Conservation (phyloP, 192 early-diverging fungal species). For the Chytriomyces confervae region DNA sequence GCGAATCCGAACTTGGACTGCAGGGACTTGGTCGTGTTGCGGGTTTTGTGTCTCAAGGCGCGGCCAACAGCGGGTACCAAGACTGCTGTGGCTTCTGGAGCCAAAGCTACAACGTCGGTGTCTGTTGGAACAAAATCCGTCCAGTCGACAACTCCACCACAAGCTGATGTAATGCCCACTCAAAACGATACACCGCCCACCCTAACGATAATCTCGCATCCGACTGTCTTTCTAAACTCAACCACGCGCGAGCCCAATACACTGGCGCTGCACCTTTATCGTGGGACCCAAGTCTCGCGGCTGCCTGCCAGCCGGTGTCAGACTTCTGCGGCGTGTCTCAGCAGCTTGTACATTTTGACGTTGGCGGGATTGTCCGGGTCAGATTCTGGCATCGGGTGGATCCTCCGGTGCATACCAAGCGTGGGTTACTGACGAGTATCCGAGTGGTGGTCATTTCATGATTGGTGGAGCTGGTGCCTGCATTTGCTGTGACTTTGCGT, state of each 20-base stretch:
- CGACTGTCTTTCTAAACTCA: background rate
- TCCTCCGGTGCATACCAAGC: background rate
- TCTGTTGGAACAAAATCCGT: background rate
- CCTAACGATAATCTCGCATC: background rate
- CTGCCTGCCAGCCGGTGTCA: background rate
- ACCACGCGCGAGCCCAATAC: background rate
- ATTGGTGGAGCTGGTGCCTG: background rate
- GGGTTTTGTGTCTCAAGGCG: background rate
- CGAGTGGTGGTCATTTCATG: background rate
- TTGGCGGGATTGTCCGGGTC: background rate
- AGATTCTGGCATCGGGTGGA: background rate
- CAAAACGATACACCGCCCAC: background rate
- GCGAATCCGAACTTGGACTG: background rate
- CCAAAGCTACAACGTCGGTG: background rate
- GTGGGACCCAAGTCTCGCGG: background rate
- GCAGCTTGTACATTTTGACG: background rate
- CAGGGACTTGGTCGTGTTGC: background rate
- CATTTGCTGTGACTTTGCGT: background rate
- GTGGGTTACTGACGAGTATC: background rate
- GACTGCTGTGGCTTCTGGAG: background rate
- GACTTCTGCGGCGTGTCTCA: background rate
- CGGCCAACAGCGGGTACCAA: background rate
- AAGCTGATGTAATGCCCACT: background rate
- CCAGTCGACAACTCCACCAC: background rate
- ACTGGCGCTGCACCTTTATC: constrained; percentile 1